phyloP scores from a whole-genome alignment of 2,329 filamentous ascomycete genomes.

The Geoglossum cookeanum region DNA sequence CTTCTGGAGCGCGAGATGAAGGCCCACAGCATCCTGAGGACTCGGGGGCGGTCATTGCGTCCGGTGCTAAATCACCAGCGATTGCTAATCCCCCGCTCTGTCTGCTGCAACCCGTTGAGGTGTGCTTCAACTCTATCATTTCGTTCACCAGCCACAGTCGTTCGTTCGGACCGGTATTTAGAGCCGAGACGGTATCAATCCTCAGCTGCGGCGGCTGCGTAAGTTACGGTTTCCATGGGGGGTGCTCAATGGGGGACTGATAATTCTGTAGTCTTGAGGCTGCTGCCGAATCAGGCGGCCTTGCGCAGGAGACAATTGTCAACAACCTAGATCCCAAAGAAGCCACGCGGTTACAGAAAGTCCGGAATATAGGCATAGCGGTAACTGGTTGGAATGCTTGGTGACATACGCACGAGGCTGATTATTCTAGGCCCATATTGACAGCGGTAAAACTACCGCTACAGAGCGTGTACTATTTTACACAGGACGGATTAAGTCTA shows the following conservation, averaged over 20 bases:
- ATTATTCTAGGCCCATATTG: conserved; percentile 62
- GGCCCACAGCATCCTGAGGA: background rate
- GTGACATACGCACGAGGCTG: conserved; percentile 3
- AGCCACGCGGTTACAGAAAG: conserved; percentile 53
- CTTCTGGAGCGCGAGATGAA: background rate
- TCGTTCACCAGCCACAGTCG: background rate
- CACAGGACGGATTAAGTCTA: conserved; percentile 87
- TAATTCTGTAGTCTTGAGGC: conserved; percentile 28
- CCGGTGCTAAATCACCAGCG: background rate
- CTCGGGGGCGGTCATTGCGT: background rate
- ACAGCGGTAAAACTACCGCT: conserved; percentile 92
- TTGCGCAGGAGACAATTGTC: conserved; percentile 48
- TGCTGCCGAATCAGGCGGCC: conserved; percentile 32
- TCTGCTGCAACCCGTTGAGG: background rate
- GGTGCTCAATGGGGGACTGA: background rate
- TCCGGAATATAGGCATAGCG: conserved; percentile 96
- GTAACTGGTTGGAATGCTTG: conserved; percentile 28
- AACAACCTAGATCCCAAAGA: conserved; percentile 68
- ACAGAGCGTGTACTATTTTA: conserved; percentile 97
- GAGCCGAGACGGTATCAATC: conserved; percentile 11
- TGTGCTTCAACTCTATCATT: background rate
- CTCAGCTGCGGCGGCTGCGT: conserved; percentile 14
- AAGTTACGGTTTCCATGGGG: conserved; percentile 3
- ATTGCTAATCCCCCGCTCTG: background rate
- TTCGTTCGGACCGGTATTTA: background rate